Evolutionary conservation across 1,284 basidiomycete species (phyloP).

Genomic region (Microstroma glucosiphilum): DNA sequence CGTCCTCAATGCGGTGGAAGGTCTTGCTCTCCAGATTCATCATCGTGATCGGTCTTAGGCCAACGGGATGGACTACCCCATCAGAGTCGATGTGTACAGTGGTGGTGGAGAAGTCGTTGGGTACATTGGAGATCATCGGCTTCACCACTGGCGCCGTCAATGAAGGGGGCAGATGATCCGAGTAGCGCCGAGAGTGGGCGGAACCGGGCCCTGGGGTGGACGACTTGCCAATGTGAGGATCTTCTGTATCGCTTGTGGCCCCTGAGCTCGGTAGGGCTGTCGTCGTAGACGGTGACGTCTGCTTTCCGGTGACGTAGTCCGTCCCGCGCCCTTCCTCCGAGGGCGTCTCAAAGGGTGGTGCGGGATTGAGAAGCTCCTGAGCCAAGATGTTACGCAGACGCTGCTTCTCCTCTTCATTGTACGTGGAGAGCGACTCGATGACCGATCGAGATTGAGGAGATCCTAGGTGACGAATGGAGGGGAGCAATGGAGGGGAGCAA

Average conservation of each 20-base stretch:
- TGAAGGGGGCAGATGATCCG: not conserved
- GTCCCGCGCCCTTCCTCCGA: too few species aligned
- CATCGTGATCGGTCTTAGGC: not conserved
- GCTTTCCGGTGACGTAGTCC: too few species aligned
- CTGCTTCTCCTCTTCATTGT: slow-evolving; percentile 1
- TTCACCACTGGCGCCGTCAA: not conserved
- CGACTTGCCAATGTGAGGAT: too few species aligned
- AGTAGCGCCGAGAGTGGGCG: not conserved
- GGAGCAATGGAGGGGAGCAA: too few species aligned
- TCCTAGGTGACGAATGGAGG: too few species aligned
- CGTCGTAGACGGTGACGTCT: too few species aligned
- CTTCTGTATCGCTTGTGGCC: too few species aligned
- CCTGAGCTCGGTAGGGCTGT: too few species aligned
- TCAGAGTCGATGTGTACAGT: not conserved
- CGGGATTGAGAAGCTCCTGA: too few species aligned
- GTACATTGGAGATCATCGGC: not conserved
- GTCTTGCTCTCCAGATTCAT: not conserved
- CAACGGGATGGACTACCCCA: not conserved
- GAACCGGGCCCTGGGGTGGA: too few species aligned
- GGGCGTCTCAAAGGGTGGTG: too few species aligned
- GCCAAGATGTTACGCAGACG: not conserved
- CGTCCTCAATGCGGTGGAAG: not conserved
- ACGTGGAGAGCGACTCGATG: not conserved
- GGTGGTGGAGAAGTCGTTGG: not conserved
- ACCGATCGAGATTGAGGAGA: not conserved